phyloP scores from a whole-genome alignment of 441 rosid genomes.

The Syzygium syzygioides region DNA sequence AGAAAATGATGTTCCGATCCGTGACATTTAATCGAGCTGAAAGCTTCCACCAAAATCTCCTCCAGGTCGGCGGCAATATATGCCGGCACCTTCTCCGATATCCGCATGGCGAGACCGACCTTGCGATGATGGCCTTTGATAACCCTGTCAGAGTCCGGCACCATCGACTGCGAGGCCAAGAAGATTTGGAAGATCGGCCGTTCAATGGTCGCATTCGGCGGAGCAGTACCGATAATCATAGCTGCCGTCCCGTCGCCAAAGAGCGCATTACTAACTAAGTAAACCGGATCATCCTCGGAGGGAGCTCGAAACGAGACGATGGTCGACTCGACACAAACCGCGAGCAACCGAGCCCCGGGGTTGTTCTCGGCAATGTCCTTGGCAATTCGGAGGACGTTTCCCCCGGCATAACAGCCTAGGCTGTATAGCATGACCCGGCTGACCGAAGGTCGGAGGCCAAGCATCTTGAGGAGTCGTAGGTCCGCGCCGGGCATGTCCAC shows the following conservation, averaged over 20 bases:
- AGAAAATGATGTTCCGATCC: constrained; percentile 45
- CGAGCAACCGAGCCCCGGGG: constrained; percentile 40
- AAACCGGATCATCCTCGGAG: constrained; percentile 32
- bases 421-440: constrained; percentile 46
- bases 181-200: constrained; percentile 30
- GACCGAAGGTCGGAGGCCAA: constrained; percentile 40
- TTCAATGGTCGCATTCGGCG: constrained; percentile 23
- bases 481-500: constrained; percentile 54
- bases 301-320: constrained; percentile 42
- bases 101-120: constrained; percentile 31
- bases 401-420: constrained; percentile 47
- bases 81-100: constrained; percentile 33
- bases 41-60: constrained; percentile 34
- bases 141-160: constrained; percentile 31
- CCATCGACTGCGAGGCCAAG: constrained; percentile 29
- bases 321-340: constrained; percentile 37
- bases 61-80: constrained; percentile 36
- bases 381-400: constrained; percentile 39
- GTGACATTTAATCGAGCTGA: constrained; percentile 27
- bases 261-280: constrained; percentile 39
- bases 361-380: constrained; percentile 53
- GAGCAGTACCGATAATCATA: constrained; percentile 30
- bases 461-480: constrained; percentile 39
- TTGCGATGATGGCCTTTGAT: constrained; percentile 39
- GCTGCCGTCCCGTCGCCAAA: constrained; percentile 49